A percentile compares a stretch with the other conserved stretches of the same genome.
phyloP scores from a whole-genome alignment of 2,329 filamentous ascomycete genomes.

The Mycocentrospora acerina region DNA sequence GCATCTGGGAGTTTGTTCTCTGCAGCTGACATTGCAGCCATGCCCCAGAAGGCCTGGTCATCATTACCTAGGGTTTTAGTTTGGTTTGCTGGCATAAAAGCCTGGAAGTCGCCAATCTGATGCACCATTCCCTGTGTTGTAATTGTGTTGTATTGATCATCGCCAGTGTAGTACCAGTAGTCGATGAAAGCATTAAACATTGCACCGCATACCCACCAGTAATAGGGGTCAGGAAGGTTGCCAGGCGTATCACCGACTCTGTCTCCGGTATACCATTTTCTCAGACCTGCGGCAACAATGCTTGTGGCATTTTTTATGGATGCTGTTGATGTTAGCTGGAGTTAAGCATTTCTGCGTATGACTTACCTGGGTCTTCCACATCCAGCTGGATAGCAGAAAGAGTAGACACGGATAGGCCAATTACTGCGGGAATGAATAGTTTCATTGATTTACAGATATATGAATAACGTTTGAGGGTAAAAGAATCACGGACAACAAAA shows the following conservation, averaged over 20 bases:
- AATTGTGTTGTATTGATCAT: constrained; percentile 42
- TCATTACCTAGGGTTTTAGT: constrained; percentile 58
- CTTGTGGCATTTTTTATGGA: no score
- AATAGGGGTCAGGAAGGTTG: constrained; percentile 52
- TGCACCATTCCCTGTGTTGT: constrained; percentile 62
- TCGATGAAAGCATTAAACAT: constrained; percentile 45
- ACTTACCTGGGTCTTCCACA: no score
- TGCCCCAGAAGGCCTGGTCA: constrained; percentile 61
- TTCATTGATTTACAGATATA: no score
- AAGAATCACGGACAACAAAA: no score
- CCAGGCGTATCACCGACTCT: constrained; percentile 60
- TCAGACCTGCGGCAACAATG: no score
- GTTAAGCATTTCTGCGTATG: no score
- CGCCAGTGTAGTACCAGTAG: constrained; percentile 48
- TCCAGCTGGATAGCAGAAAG: no score
- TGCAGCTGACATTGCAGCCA: constrained; percentile 60
- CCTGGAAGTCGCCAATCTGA: constrained; percentile 70
- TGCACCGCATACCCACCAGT: constrained; percentile 47
- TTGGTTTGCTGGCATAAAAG: constrained; percentile 78
- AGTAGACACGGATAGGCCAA: no score
- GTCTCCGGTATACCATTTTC: constrained; percentile 69
- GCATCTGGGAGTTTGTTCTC: constrained; percentile 52
- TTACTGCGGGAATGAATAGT: no score
- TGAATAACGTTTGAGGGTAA: no score
- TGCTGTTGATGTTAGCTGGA: no score